Base-by-base conservation (phyloP, 176 grass and related monocot genomes). In the Aegilops bicornis region DNA sequence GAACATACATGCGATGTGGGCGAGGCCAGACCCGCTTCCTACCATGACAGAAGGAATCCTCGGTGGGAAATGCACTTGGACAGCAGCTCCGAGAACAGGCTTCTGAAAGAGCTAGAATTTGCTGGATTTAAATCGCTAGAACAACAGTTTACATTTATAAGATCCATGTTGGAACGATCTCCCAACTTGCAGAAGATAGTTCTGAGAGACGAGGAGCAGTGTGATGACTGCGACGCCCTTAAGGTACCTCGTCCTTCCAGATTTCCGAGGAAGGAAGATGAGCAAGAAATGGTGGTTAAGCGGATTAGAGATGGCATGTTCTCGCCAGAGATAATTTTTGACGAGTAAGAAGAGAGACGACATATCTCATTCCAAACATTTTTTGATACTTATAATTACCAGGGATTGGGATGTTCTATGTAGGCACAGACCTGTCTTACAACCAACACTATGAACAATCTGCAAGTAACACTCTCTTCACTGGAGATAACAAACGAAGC, bases 141-240 rank as follows among this genome's bases (percentile, higher is more conserved):
- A 30, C 43, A 76, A 0, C 73, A 52, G 25, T 52, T 76, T 7
- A 30, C 72, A 5, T 75, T 50, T 31, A 50, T 76, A 52, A 52
- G 8, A 76, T 76, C 43, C 1, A 17, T 52, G 16, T 16, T 52
- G 73, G 13, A 30, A 25, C 73, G 15, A 76, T 76, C 24, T 76
- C 73, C 73, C 73, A 76, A 76, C 43, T 31, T 76, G 73, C 1
- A 76, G 73, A 76, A 76, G 43, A 52, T 76, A 76, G 24, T 30
- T 10, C 43, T 76, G 43, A 76, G 17, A 50, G 25, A 15, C 2
- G 15, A 50, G 0, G 73, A 30, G 15, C 7, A 76, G 17, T 76
- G 73, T 3, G 14, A 17, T 16, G 50, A 19, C 43, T 76, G 73
- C 0, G 15, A 76, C 1, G 43, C 24, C 25, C 17, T 31, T 76